phyloP scores from a whole-genome alignment of 768 basidiomycete genomes.

The Collybiopsis luxurians region DNA sequence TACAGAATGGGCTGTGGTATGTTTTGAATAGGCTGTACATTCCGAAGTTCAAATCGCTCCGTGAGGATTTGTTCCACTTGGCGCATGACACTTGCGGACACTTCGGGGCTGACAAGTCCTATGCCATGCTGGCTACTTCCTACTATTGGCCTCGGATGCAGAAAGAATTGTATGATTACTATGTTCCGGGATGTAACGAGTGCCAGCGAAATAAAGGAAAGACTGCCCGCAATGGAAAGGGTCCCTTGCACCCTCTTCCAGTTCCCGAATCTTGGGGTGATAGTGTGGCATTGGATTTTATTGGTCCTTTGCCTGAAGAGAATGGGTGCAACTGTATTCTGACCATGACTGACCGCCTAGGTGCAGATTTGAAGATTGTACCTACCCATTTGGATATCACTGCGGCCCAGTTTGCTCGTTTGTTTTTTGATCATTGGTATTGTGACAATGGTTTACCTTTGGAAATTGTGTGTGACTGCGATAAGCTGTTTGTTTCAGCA shows the following conservation, averaged over 20 bases:
- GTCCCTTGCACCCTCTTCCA: slow-evolving; percentile 2
- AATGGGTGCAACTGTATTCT: slow-evolving; percentile 19
- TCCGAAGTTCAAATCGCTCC: background rate
- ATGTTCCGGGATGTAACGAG: slow-evolving; percentile 16
- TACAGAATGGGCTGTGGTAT: background rate
- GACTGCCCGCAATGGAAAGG: background rate
- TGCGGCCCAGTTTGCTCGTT: slow-evolving; percentile 9
- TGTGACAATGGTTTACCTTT: slow-evolving; percentile 24
- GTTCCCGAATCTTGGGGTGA: background rate
- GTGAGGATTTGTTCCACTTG: background rate
- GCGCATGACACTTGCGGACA: background rate
- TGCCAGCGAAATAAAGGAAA: background rate
- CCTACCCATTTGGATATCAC: slow-evolving; percentile 7
- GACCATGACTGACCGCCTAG: slow-evolving; percentile 9
- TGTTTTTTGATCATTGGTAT: slow-evolving; percentile 21
- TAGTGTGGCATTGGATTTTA: slow-evolving; percentile 13
- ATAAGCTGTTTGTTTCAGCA: slow-evolving; percentile 24
- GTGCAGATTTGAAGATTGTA: background rate
- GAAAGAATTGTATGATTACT: slow-evolving; percentile 16
- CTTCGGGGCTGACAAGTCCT: slow-evolving; percentile 13
- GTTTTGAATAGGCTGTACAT: background rate
- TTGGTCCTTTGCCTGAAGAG: slow-evolving; percentile 19
- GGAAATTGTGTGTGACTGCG: slow-evolving; percentile 25
- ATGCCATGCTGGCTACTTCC: slow-evolving; percentile 4
- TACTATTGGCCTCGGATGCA: slow-evolving; percentile 20